Percentiles rank a stretch among this genome's conserved stretches.
These are phyloP conservation scores for Trichoderma citrinoviride DNA, from an alignment of 2,329 filamentous ascomycete species.

Conservation along the genomic window DNA sequence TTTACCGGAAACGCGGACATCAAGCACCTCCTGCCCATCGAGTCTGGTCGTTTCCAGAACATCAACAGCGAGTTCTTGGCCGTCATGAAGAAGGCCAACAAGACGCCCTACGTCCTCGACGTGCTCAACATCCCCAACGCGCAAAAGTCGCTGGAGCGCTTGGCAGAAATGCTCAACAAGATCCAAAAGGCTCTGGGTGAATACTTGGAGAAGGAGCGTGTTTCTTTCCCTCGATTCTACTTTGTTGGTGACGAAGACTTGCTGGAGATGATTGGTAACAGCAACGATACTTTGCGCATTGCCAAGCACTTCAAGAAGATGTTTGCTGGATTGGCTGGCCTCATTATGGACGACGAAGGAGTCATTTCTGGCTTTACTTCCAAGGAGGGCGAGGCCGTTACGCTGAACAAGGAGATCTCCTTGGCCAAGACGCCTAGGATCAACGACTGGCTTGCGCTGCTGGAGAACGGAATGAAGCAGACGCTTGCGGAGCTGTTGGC, in stretches of 20 bases:
- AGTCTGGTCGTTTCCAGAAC: conserved; percentile 96
- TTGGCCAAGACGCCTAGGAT: conserved; percentile 92
- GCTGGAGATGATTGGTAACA: conserved; percentile 98
- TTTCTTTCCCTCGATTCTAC: conserved; percentile 98
- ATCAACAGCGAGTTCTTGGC: conserved; percentile 98
- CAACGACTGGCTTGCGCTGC: conserved; percentile 95
- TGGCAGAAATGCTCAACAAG: conserved; percentile 97
- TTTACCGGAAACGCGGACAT: conserved; percentile 99
- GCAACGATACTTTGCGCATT: conserved; percentile 92
- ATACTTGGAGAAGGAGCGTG: conserved; percentile 95
- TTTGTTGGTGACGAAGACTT: conserved; percentile 99
- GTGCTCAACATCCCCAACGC: conserved; percentile 94
- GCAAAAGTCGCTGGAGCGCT: conserved; percentile 89
- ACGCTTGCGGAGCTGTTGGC: conserved; percentile 87
- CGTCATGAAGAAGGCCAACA: conserved; percentile 99
- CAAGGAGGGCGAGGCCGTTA: conserved; percentile 88
- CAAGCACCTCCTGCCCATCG: conserved; percentile 93
- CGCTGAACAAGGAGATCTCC: conserved; percentile 86
- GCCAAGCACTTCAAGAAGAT: conserved; percentile 99
- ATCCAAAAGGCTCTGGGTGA: conserved; percentile 98
- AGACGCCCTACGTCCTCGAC: conserved; percentile 91
- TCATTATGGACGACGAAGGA: conserved; percentile 86
- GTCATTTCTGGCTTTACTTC: conserved; percentile 91
- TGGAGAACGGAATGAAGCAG: conserved; percentile 91
- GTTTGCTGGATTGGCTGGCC: conserved; percentile 92